Evolutionary conservation across 345 rosid species (phyloP), one percentile per base, ranked within the genome.

Genomic region (Alliaria petiolata): DNA sequence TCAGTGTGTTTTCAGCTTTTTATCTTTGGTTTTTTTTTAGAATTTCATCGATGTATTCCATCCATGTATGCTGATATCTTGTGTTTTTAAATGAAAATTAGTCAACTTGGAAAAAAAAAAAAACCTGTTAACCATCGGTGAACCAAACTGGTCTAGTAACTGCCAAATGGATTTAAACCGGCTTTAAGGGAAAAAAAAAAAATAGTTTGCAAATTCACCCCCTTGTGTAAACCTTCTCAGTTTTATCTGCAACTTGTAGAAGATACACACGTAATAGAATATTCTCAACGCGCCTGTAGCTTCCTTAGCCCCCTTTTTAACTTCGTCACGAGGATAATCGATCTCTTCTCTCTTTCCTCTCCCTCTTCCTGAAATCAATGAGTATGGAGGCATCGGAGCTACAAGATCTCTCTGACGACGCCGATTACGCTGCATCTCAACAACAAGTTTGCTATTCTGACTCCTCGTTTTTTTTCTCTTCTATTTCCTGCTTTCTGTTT

Each of bases 341-440:
- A 70, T 69, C 39, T 22, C 25, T 31, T 51, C 15, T 50, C 19
- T 43, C n/a, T 11, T 47, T 35, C 54, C 42, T 20, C 44, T 58
- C 59, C 40, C 46, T 30, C 60, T 38, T 38, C 43, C n/a, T 2
- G 30, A 49, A 75, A 59, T 59, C 76, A 71, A 22, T 62, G 79
- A 75, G 74, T 53, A 91, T 91, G 90, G 96, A 81, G 60, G 91
- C 89, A 85, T 43, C 88, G 7, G 99, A 95, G 63, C 83, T 84
- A 45, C 87, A 86, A 54, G 99, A 95, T 75, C 85, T 95, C 62
- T 89, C 98, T 4, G 99, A 95, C 82, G 99, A 95, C 79, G 91
- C 98, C 46, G 98, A 95, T 77, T 95, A 90, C 83, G 98, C 97
- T 3, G 98, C 95, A 6, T 92, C 99, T 31, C 79, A 83, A 59